phyloP scores from a whole-genome alignment of 2,329 filamentous ascomycete species.

The Diplodia corticola region DNA sequence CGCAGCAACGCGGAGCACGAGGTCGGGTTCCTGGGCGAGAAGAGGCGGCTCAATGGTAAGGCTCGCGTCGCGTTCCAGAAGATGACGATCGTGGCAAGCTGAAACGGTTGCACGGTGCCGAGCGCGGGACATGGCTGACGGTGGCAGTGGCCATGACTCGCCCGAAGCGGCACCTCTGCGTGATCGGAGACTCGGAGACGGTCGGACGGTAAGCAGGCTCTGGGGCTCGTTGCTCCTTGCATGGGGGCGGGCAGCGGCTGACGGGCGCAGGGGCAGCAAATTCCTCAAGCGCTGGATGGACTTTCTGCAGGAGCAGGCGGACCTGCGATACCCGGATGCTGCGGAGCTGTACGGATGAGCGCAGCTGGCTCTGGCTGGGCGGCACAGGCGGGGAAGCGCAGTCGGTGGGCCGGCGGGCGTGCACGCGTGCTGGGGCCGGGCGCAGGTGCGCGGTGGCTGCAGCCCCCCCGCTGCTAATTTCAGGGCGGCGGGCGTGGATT shows the following conservation, averaged over 20 bases:
- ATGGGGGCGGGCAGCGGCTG: neutral
- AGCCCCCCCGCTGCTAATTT: slow-evolving; percentile 19
- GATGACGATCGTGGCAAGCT: slow-evolving; percentile 17
- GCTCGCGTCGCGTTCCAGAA: slow-evolving; percentile 26
- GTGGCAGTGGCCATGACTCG: slow-evolving; percentile 88
- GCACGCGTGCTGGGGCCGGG: neutral
- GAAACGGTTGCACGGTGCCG: slow-evolving; percentile 3
- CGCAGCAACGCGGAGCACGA: slow-evolving; percentile 84
- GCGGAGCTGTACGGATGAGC: slow-evolving; percentile 42
- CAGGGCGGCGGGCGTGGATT: slow-evolving; percentile 6
- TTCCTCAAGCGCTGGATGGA: slow-evolving; percentile 92
- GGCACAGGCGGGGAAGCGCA: neutral
- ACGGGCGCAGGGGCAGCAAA: slow-evolving; percentile 65
- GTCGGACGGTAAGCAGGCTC: slow-evolving; percentile 70
- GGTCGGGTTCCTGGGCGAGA: slow-evolving; percentile 91
- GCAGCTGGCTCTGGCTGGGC: too few species aligned
- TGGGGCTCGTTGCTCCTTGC: slow-evolving; percentile 31
- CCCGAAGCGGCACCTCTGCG: slow-evolving; percentile 82
- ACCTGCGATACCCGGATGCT: slow-evolving; percentile 82
- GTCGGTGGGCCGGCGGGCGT: neutral
- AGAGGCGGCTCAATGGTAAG: slow-evolving; percentile 86
- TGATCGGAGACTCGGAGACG: slow-evolving; percentile 93
- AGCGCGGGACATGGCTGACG: slow-evolving; percentile 21
- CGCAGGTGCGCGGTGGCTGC: slow-evolving; percentile 10
- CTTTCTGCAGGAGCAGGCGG: slow-evolving; percentile 84